Conservation (phyloP, 768 basidiomycete genomes). For the Termitomyces sp. region DNA sequence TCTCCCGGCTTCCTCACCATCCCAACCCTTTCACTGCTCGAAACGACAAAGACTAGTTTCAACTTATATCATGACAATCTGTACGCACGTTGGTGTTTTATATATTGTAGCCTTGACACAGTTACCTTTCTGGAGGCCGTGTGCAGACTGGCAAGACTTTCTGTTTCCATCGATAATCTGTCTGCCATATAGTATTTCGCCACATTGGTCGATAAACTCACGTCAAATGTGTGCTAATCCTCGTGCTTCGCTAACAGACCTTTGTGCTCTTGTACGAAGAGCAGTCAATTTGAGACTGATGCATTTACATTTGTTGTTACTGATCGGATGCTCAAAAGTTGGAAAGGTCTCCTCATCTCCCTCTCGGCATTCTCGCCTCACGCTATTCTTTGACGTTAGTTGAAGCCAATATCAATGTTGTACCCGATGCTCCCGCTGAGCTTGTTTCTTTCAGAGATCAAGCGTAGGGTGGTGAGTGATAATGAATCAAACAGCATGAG, state of each 20-base stretch:
- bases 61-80: background rate
- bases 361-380: background rate
- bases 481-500: too few relatives aligned
- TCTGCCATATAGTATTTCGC: background rate
- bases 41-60: background rate
- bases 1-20: background rate
- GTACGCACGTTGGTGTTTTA: background rate
- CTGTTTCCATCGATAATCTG: background rate
- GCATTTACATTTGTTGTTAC: too few relatives aligned
- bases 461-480: too few relatives aligned
- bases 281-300: background rate
- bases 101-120: background rate
- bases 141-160: background rate
- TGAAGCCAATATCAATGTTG: too few relatives aligned
- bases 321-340: background rate
- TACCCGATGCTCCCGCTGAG: too few relatives aligned
- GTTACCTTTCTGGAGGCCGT: too few relatives aligned
- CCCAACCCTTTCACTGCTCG: background rate
- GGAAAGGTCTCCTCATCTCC: background rate
- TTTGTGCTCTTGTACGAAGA: too few relatives aligned
- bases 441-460: background rate
- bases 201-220: background rate
- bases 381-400: too few relatives aligned
- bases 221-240: background rate
- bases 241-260: background rate